Evolutionary conservation across 495 filamentous ascomycete species (phyloP), one percentile per base, ranked within the genome.

Genomic region (Hyphodiscus hymeniophilus): DNA sequence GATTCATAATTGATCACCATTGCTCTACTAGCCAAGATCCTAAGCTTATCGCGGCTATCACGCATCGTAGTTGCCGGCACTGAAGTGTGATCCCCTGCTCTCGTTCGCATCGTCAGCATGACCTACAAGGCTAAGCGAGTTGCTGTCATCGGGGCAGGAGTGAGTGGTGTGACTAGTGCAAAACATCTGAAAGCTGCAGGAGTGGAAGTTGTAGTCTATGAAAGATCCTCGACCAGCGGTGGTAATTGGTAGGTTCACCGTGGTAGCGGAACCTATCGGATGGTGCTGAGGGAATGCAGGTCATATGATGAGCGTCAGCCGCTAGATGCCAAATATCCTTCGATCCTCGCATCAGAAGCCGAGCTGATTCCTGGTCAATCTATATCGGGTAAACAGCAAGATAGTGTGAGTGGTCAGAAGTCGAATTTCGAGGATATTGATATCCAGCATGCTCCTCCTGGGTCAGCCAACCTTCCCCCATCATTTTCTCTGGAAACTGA

Each of bases 101-200:
- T 7, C 33, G 3, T 36, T 36, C 16, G 13, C 33, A 36, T n/a
- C n/a, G n/a, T n/a, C n/a, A 17, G 3, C 12, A 48, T 49, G 54
- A 21, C 16, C 34, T 45, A 41, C 12, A 60, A 26, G 33, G 67
- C 70, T 31, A 66, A 66, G 31, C 61, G 60, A 22, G 76, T 84
- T 1, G 84, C 80, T 10, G 73, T 87, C 13, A 81, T 87, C 47
- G 84, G 84, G 2, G 81, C 81, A 22, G 82, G 84, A 7, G 79
- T 86, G 33, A 83, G 78, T 45, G 82, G 84, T 7, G 73, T 87
- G 21, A 71, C 72, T 3, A 66, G 78, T 10, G 79, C 80, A 15
- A 79, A 71, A 6, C 78, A 86, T 60, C 66, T 87, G 28, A 69
- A 76, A 28, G 69, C 63, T 22, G 67, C 69, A 40, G 79, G 77